Evolutionary conservation across 257 asterid species (phyloP).

Genomic region (Plectranthus barbatus): DNA sequence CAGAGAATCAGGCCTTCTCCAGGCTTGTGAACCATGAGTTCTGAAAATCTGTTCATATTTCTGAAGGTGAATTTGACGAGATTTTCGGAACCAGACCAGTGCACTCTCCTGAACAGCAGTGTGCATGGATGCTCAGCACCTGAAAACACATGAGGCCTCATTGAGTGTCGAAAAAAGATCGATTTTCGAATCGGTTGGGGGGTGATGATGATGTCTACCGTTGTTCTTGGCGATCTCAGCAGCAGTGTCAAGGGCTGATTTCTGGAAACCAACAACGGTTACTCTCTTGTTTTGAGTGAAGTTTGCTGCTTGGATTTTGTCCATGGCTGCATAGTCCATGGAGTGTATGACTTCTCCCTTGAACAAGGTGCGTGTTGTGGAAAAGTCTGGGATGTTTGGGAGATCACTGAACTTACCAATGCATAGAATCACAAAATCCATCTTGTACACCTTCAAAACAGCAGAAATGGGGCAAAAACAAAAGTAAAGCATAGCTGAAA

Average conservation of each 20-base stretch:
- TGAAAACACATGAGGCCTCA: slow-evolving; percentile 1
- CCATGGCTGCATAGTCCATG: slow-evolving; percentile 56
- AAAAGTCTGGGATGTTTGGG: slow-evolving; percentile 40
- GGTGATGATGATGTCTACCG: slow-evolving; percentile 10
- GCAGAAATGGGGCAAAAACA: too few species aligned
- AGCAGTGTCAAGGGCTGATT: slow-evolving; percentile 64
- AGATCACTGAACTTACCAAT: slow-evolving; percentile 48
- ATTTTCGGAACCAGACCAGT: slow-evolving; percentile 42
- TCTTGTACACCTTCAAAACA: slow-evolving; percentile 32
- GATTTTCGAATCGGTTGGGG: background rate
- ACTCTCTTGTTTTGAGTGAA: slow-evolving; percentile 37
- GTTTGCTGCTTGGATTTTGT: slow-evolving; percentile 25
- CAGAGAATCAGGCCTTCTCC: slow-evolving; percentile 36
- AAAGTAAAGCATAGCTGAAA: too few species aligned
- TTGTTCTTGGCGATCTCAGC: slow-evolving; percentile 36
- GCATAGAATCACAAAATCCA: slow-evolving; percentile 55
- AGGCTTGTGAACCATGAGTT: slow-evolving; percentile 53
- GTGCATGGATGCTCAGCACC: slow-evolving; percentile 47
- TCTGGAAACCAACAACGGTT: slow-evolving; percentile 54
- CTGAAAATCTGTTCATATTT: slow-evolving; percentile 46
- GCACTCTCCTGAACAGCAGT: slow-evolving; percentile 35
- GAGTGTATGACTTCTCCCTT: slow-evolving; percentile 46
- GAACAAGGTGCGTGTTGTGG: slow-evolving; percentile 21
- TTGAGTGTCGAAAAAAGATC: background rate
- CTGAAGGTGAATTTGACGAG: slow-evolving; percentile 23